These are phyloP conservation scores for Erodium trifolium DNA, from an alignment of 441 rosid genomes.

Conservation along the genomic window DNA sequence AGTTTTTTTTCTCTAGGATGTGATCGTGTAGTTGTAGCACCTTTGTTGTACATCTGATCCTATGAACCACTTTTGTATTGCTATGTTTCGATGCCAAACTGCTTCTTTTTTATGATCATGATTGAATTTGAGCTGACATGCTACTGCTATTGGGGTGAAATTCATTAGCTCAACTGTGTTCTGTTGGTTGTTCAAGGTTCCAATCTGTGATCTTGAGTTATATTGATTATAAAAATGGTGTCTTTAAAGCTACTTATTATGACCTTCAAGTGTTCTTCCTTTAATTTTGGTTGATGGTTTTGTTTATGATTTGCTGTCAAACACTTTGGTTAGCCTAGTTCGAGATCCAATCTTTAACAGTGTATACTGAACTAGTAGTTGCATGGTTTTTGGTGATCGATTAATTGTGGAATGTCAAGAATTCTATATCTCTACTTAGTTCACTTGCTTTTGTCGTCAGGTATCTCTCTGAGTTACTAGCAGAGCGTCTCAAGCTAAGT, in stretches of 20 bases:
- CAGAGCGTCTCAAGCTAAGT: slow-evolving; percentile 64
- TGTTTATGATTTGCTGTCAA: background rate
- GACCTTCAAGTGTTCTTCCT: background rate
- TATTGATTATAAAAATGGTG: too few relatives aligned
- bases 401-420: background rate
- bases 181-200: too few relatives aligned
- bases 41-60: slow-evolving; percentile 6
- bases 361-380: background rate
- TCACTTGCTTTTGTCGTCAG: slow-evolving; percentile 30
- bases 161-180: too few relatives aligned
- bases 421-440: background rate
- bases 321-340: background rate
- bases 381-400: background rate
- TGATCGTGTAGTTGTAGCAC: background rate
- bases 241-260: too few relatives aligned
- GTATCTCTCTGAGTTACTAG: slow-evolving; percentile 67
- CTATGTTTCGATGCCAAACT: background rate
- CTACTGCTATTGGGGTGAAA: too few relatives aligned
- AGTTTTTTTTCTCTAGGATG: background rate
- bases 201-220: too few relatives aligned
- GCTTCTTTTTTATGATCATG: background rate
- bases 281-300: background rate
- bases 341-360: background rate
- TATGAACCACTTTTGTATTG: background rate
- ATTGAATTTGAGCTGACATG: background rate